Conservation (phyloP, 805 yeast species). For the Babjeviella inositovora region DNA sequence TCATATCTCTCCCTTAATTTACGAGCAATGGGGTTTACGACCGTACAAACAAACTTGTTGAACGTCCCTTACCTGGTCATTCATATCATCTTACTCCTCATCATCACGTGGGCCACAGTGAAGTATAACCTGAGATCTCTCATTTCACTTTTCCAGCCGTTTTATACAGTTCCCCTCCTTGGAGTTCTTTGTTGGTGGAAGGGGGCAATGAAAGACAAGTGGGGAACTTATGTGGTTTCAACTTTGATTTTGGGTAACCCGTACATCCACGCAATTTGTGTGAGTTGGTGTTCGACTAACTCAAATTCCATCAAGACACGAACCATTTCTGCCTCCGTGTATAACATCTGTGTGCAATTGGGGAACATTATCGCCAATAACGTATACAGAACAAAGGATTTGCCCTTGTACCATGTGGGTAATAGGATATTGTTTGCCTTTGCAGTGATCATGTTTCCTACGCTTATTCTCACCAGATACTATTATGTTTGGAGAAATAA, state of each 20-base stretch:
- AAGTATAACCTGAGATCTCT: too few relatives aligned
- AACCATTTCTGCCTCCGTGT: slow-evolving; percentile 49
- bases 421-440: slow-evolving; percentile 23
- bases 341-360: slow-evolving; percentile 48
- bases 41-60: slow-evolving; percentile 33
- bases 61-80: slow-evolving; percentile 30
- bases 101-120: slow-evolving; percentile 17
- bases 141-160: slow-evolving; percentile 9
- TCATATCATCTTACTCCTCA: slow-evolving; percentile 15
- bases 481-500: slow-evolving; percentile 25
- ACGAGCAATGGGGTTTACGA: slow-evolving; percentile 28
- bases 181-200: slow-evolving; percentile 20
- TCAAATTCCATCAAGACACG: slow-evolving; percentile 48
- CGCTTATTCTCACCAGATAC: slow-evolving; percentile 12
- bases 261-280: slow-evolving; percentile 35
- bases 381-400: slow-evolving; percentile 39
- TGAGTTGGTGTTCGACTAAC: slow-evolving; percentile 46
- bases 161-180: slow-evolving; percentile 15
- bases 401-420: slow-evolving; percentile 45
- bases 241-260: slow-evolving; percentile 24
- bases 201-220: slow-evolving; percentile 17
- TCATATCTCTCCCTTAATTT: slow-evolving; percentile 32
- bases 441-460: slow-evolving; percentile 12
- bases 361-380: slow-evolving; percentile 37
- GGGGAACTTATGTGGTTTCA: slow-evolving; percentile 24